Evolutionary conservation across 2,329 filamentous ascomycete species (phyloP), one percentile per base, ranked within the genome.

Genomic region (Moelleriella libera): DNA sequence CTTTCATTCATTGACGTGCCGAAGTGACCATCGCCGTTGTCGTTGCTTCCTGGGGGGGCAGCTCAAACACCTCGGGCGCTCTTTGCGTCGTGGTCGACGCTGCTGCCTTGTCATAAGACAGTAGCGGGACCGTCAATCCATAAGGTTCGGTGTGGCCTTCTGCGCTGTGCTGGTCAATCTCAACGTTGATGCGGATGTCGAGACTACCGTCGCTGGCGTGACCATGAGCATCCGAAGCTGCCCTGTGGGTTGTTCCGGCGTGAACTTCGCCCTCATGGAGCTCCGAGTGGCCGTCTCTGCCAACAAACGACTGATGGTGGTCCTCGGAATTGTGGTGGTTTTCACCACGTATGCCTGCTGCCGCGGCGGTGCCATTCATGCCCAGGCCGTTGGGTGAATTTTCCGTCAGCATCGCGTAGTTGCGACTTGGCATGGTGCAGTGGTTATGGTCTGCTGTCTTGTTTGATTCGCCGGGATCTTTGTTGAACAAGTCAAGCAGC

Each of bases 321-420:
- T 52, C 48, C 5, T 44, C 50, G 21, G 21, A 21, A 21, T 21
- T 21, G 29, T 54, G 53, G 5, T 47, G 47, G 37, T 55, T 37
- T 37, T 8, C 32, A 37, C 8, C 32, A 37, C 8, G 12, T 21
- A 21, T 21, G 21, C 21, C 21, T 21, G 21, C 55, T 6, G 49
- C 52, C n/a, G 49, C 49, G 29, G 59, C 47, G 21, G 57, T 52
- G 54, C 54, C 57, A 32, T 60, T 60, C 11, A 50, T 47, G 10
- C 51, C 57, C 2, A 45, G 42, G 48, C 72, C 72, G 57, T 72
- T 70, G 44, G 76, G 86, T n/a, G 82, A 80, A 64, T 95, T 96
- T 62, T 95, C 86, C 14, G 86, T 84, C 50, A 98, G 82, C 41
- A 85, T 83, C 57, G 90, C 90, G 74, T 87, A 98, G 63, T 98